These are phyloP conservation scores for Bocquillonia castaneifolia DNA, from an alignment of 441 rosid genomes.

Conservation along the genomic window DNA sequence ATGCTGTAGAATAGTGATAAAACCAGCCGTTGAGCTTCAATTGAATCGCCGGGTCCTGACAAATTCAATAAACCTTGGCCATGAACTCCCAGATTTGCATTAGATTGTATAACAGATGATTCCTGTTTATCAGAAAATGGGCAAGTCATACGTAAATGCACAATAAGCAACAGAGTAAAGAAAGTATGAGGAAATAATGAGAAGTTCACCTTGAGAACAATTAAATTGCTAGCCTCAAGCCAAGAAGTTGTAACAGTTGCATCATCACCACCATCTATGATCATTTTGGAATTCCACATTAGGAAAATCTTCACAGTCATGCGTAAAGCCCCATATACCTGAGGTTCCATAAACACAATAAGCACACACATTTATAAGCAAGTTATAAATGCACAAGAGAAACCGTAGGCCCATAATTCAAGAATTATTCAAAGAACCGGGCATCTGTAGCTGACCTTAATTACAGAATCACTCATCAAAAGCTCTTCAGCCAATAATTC, in stretches of 20 bases:
- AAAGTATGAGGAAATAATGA: conserved; percentile 11
- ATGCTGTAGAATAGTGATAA: conserved; percentile 82
- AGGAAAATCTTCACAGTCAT: conserved; percentile 97
- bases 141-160: conserved; percentile 1
- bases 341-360: conserved; percentile 11
- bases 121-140: conserved; percentile 45
- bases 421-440: conserved; percentile 5
- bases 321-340: conserved; percentile 98
- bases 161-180: conserved; percentile 18
- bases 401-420: conserved; percentile 2
- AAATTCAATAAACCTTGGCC: conserved; percentile 96
- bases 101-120: conserved; percentile 87
- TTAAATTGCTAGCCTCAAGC: conserved; percentile 94
- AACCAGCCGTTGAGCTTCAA: conserved; percentile 95
- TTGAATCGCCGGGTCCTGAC: conserved; percentile 85
- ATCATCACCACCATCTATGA: conserved; percentile 88
- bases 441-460: conserved; percentile 50
- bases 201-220: conserved; percentile 80
- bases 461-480: conserved; percentile 91
- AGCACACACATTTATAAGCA: conserved; percentile 21
- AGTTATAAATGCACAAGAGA: not conserved
- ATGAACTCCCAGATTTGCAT: conserved; percentile 92
- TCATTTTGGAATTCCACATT: conserved; percentile 97
- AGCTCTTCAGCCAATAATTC: conserved; percentile 97
- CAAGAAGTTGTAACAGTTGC: conserved; percentile 72